Percentiles rank a stretch among this genome's conserved stretches.
Evolutionary conservation across 2,329 filamentous ascomycete genomes (phyloP).

Genomic region (Diaporthe batatas): DNA sequence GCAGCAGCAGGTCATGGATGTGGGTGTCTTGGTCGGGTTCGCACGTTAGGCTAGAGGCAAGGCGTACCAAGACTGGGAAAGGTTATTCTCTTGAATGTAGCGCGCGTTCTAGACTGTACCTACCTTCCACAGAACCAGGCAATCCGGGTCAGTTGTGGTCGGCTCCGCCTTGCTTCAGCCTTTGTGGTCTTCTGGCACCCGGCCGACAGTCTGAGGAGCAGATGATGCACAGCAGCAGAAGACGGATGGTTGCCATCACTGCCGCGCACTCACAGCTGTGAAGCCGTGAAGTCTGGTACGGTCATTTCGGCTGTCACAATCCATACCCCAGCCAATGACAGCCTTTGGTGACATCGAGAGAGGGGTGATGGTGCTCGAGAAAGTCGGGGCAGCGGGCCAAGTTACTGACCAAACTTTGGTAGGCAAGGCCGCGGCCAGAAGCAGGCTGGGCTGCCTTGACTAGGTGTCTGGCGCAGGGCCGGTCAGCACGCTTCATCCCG

Average conservation of each 20-base stretch:
- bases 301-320: constrained; percentile 15
- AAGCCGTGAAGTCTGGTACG: too few species aligned
- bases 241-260: neutral
- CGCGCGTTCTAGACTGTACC: neutral
- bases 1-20: constrained; percentile 1
- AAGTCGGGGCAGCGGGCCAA: neutral
- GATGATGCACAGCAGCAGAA: neutral
- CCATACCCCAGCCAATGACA: neutral
- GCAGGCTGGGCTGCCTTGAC: constrained; percentile 2
- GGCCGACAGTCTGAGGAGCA: neutral
- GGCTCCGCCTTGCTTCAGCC: constrained; percentile 16
- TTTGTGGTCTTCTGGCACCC: constrained; percentile 12
- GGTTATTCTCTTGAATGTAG: neutral
- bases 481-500: constrained; percentile 16
- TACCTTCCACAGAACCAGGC: neutral
- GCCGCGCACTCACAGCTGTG: neutral
- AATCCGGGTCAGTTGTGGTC: neutral
- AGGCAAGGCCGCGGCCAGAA: constrained; percentile 13
- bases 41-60: constrained; percentile 20
- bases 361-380: constrained; percentile 8
- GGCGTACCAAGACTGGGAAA: constrained; percentile 3
- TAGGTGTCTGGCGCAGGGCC: neutral
- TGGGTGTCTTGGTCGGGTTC: constrained; percentile 8
- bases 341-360: constrained; percentile 7
- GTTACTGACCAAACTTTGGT: constrained; percentile 16